Percentiles rank a stretch among this genome's conserved stretches.
Conservation (phyloP, 352 stramenopile genomes). For the Blastocystis sp. region DNA sequence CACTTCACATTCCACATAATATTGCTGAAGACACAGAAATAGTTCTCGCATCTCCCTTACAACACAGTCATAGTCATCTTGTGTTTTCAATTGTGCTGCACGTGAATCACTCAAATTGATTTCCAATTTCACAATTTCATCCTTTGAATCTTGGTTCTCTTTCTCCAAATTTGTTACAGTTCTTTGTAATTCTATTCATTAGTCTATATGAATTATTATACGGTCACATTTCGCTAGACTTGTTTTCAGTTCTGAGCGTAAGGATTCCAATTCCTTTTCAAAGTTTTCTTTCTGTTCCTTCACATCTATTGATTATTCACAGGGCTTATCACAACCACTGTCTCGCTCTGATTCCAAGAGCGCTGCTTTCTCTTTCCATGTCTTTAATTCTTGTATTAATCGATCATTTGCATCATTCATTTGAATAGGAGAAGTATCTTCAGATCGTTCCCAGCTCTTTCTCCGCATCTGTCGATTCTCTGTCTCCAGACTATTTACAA, state of each 20-base stretch:
- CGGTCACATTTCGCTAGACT: not conserved
- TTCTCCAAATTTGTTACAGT: not conserved
- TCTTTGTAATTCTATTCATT: not conserved
- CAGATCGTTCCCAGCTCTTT: not conserved
- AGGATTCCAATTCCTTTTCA: not conserved
- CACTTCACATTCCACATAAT: slow-evolving; percentile 44
- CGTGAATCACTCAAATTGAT: slow-evolving; percentile 30
- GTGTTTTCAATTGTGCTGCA: not conserved
- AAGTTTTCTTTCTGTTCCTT: slow-evolving; percentile 4
- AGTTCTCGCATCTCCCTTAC: slow-evolving; percentile 20
- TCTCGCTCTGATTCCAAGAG: not conserved
- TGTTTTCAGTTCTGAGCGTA: not conserved
- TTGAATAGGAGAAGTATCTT: not conserved
- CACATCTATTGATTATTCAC: not conserved
- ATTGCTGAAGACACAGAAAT: slow-evolving; percentile 39
- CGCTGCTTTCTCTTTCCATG: not conserved
- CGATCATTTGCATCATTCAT: not conserved
- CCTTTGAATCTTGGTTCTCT: not conserved
- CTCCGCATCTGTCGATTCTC: not conserved
- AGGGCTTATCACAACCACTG: not conserved
- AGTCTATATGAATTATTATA: not conserved
- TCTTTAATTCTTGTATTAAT: not conserved
- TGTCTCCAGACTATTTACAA: not conserved
- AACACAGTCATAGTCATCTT: not conserved
- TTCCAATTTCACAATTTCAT: slow-evolving; percentile 28